Percentiles rank a stretch among this genome's conserved stretches.
These are phyloP conservation scores for Aspergillus sclerotioniger DNA, from an alignment of 495 filamentous ascomycete genomes.

Conservation along the genomic window DNA sequence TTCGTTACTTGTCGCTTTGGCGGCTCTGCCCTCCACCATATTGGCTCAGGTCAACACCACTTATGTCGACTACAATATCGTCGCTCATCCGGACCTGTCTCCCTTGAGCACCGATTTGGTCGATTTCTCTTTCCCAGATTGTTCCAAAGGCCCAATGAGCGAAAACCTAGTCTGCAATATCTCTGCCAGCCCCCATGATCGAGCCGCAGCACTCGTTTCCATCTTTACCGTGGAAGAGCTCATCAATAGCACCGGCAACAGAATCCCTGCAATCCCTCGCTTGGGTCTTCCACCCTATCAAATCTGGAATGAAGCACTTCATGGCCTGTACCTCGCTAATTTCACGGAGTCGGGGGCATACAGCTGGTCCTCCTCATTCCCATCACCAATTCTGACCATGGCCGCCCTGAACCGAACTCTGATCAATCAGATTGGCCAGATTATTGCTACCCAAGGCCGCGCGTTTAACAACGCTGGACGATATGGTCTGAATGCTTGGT, in stretches of 20 bases:
- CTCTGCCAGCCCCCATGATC: conserved; percentile 41
- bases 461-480: conserved; percentile 62
- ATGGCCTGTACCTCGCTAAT: conserved; percentile 56
- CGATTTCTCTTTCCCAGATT: conserved; percentile 34
- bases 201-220: conserved; percentile 44
- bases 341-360: conserved; percentile 50
- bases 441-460: conserved; percentile 61
- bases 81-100: conserved; percentile 32
- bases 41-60: conserved; percentile 30
- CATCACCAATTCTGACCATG: conserved; percentile 57
- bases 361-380: conserved; percentile 61
- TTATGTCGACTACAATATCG: conserved; percentile 31
- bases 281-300: conserved; percentile 55
- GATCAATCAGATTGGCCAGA: conserved; percentile 55
- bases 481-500: conserved; percentile 60
- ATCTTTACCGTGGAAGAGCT: conserved; percentile 54
- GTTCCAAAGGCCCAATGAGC: conserved; percentile 30
- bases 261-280: conserved; percentile 52
- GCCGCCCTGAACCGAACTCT: conserved; percentile 60
- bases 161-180: conserved; percentile 49
- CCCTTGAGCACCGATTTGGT: conserved; percentile 23
- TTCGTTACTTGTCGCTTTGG: conserved; percentile 18
- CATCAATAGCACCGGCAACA: conserved; percentile 56
- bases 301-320: conserved; percentile 51
- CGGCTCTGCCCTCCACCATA: conserved; percentile 27